Evolutionary conservation across 1,284 basidiomycete species (phyloP).

Genomic region (Puccinia triticina): DNA sequence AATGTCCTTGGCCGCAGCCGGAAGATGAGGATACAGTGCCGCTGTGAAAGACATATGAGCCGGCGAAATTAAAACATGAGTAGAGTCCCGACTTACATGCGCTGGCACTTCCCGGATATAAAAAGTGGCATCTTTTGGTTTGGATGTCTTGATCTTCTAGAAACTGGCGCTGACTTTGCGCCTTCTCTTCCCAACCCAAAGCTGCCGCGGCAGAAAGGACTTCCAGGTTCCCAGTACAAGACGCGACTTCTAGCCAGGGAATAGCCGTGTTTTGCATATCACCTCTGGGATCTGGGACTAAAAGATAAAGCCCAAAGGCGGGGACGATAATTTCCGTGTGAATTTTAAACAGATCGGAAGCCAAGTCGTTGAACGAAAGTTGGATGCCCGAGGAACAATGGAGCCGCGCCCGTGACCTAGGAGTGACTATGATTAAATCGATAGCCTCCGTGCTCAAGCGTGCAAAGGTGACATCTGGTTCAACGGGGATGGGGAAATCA

Average conservation of each 20-base stretch:
- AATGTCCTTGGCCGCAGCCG: slow-evolving; percentile 12
- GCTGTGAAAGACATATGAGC: slow-evolving; percentile 13
- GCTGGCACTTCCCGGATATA: slow-evolving; percentile 2
- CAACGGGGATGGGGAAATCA: slow-evolving; percentile 3
- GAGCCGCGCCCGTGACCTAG: slow-evolving; percentile 27
- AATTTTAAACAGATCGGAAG: slow-evolving; percentile 32
- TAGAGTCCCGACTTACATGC: background rate
- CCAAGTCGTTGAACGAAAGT: slow-evolving; percentile 27
- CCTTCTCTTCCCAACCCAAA: slow-evolving; percentile 31
- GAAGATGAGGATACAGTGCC: slow-evolving; percentile 9
- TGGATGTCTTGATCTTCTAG: slow-evolving; percentile 28
- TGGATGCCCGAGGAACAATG: slow-evolving; percentile 26
- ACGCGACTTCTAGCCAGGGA: slow-evolving; percentile 36
- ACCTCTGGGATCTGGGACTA: slow-evolving; percentile 33
- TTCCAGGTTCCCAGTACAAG: slow-evolving; percentile 34
- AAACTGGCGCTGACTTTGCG: slow-evolving; percentile 29
- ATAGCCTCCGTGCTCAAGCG: slow-evolving; percentile 20
- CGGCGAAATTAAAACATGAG: background rate
- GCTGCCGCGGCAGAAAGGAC: background rate
- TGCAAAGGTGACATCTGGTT: slow-evolving; percentile 39
- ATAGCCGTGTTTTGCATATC: slow-evolving; percentile 27
- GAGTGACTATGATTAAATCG: slow-evolving; percentile 33
- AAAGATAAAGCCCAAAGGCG: slow-evolving; percentile 24
- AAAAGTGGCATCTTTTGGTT: slow-evolving; percentile 31
- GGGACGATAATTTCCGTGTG: slow-evolving; percentile 9